phyloP scores from a whole-genome alignment of 352 stramenopile genomes.

The Globisporangium polare region DNA sequence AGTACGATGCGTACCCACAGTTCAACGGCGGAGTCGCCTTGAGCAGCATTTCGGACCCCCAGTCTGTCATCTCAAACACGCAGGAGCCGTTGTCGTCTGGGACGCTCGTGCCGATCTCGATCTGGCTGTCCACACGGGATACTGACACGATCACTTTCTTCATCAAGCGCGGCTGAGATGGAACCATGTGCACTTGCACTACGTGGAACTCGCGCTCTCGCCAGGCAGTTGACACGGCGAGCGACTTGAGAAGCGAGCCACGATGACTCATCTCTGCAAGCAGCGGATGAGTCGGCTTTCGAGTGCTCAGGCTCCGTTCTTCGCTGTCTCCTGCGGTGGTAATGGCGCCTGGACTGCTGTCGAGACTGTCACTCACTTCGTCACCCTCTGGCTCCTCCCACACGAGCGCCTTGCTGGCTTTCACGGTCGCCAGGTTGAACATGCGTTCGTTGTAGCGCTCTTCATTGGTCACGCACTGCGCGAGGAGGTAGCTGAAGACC shows the following conservation, averaged over 20 bases:
- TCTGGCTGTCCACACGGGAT: slow-evolving; percentile 29
- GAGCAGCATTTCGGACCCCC: slow-evolving; percentile 43
- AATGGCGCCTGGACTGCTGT: background rate
- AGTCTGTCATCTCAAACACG: slow-evolving; percentile 60
- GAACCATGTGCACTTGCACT: slow-evolving; percentile 37
- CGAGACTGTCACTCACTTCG: background rate
- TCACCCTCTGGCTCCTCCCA: background rate
- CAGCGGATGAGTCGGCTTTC: background rate
- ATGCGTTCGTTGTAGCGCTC: slow-evolving; percentile 24
- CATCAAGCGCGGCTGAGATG: slow-evolving; percentile 26
- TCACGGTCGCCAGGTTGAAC: slow-evolving; percentile 20
- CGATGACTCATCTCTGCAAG: background rate
- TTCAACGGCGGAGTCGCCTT: slow-evolving; percentile 14
- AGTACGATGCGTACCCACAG: slow-evolving; percentile 31
- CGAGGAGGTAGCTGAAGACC: slow-evolving; percentile 36
- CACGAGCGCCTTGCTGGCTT: slow-evolving; percentile 19
- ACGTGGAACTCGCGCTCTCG: slow-evolving; percentile 37
- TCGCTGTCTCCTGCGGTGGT: background rate
- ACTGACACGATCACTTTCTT: slow-evolving; percentile 34
- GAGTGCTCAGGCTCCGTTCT: background rate
- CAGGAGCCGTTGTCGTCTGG: slow-evolving; percentile 45
- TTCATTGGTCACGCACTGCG: slow-evolving; percentile 44
- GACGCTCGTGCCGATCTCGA: slow-evolving; percentile 24
- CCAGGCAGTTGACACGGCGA: slow-evolving; percentile 22
- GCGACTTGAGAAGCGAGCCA: background rate